Evolutionary conservation across 805 yeast species (phyloP).

Genomic region (Monosporozyma servazzii): DNA sequence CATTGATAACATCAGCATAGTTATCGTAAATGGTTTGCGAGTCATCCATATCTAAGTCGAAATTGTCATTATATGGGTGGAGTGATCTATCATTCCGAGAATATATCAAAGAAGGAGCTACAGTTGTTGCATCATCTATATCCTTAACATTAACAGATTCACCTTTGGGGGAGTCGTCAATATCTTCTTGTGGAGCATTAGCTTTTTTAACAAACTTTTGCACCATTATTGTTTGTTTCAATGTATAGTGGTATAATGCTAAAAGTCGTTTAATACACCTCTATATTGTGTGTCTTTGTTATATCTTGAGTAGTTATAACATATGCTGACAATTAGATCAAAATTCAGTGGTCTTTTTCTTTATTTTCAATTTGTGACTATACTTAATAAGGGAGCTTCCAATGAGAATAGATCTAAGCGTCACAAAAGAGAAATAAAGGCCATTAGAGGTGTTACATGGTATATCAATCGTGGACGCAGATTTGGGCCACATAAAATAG

Average conservation of each 20-base stretch:
- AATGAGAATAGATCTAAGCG: not conserved
- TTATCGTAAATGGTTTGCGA: not conserved
- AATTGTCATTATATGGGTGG: not conserved
- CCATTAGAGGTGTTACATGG: not conserved
- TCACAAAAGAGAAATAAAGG: not conserved
- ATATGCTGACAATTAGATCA: not conserved
- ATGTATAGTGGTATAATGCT: not conserved
- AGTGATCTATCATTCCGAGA: slow-evolving; percentile 5
- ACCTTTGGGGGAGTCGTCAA: not conserved
- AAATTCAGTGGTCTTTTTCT: not conserved
- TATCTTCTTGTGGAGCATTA: not conserved
- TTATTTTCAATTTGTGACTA: not conserved
- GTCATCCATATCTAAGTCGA: not conserved
- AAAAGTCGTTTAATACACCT: not conserved
- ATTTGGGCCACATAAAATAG: no score
- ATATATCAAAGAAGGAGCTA: slow-evolving; percentile 8
- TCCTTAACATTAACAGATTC: not conserved
- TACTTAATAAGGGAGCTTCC: not conserved
- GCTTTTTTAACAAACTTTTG: not conserved
- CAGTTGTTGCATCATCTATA: slow-evolving; percentile 3
- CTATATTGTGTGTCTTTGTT: not conserved
- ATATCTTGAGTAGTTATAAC: not conserved
- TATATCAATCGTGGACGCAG: no score
- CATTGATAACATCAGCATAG: not conserved
- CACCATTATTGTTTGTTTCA: not conserved